These are phyloP conservation scores for Penicillium brasilianum DNA, from an alignment of 2,329 filamentous ascomycete species.

Conservation along the genomic window DNA sequence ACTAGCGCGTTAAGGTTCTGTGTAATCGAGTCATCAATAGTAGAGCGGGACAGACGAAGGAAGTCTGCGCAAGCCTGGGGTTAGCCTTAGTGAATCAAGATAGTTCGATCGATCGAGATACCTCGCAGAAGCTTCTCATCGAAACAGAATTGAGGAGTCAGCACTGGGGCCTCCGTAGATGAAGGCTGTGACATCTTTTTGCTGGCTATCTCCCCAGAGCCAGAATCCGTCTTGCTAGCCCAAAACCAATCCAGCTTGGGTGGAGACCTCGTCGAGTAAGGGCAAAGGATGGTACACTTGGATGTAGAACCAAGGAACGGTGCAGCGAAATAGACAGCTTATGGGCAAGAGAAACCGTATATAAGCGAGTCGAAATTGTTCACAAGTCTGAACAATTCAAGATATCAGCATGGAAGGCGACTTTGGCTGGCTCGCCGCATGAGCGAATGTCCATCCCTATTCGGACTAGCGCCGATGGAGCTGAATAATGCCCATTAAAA, in stretches of 20 bases:
- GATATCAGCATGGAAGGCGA: not conserved
- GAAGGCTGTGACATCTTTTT: conserved; percentile 48
- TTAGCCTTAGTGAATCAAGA: conserved; percentile 44
- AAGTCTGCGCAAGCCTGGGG: conserved; percentile 78
- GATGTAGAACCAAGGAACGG: not conserved
- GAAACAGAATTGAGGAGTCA: conserved; percentile 80
- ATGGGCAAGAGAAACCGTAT: not conserved
- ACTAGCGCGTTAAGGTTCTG: conserved; percentile 91
- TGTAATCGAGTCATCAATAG: conserved; percentile 90
- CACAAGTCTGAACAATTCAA: not conserved
- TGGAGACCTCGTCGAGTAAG: conserved; percentile 11
- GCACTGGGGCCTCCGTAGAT: conserved; percentile 53
- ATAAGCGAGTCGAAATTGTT: not conserved
- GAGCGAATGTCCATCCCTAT: conserved; percentile 11
- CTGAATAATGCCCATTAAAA: conserved; percentile 17
- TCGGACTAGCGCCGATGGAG: conserved; percentile 9
- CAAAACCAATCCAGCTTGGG: conserved; percentile 51
- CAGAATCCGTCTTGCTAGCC: conserved; percentile 35
- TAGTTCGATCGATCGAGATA: conserved; percentile 43
- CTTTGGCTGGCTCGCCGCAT: conserved; percentile 2
- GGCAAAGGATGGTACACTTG: not conserved
- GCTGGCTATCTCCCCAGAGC: conserved; percentile 27
- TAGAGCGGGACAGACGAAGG: conserved; percentile 78
- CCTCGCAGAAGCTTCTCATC: conserved; percentile 71
- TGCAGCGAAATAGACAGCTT: not conserved